Conservation (phyloP, 441 rosid genomes). For the Adansonia madagascariensis region DNA sequence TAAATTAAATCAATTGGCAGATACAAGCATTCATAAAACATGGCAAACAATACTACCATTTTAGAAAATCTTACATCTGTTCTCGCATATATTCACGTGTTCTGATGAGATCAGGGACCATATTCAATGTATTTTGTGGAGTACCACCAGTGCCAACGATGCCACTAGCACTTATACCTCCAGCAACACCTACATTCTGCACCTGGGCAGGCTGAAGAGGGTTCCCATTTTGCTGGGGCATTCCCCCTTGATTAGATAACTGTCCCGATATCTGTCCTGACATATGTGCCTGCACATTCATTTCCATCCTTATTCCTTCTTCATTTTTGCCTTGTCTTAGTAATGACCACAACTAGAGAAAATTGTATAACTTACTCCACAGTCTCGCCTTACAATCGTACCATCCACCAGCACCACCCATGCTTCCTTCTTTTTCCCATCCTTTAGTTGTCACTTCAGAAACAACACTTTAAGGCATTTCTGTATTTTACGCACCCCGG, state of each 20-base stretch:
- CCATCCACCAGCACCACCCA: constrained; percentile 36
- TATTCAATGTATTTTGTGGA: constrained; percentile 34
- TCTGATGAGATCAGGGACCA: constrained; percentile 48
- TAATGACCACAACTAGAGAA: constrained; percentile 35
- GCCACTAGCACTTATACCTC: constrained; percentile 34
- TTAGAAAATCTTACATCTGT: constrained; percentile 61
- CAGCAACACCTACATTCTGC: constrained; percentile 60
- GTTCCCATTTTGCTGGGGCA: constrained; percentile 81
- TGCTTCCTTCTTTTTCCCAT: constrained; percentile 26
- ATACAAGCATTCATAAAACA: background rate
- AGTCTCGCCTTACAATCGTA: constrained; percentile 28
- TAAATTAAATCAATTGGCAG: constrained; percentile 24
- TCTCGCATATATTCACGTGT: constrained; percentile 54
- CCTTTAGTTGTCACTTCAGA: constrained; percentile 16
- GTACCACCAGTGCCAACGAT: constrained; percentile 37
- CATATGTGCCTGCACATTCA: constrained; percentile 85
- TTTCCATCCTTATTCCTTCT: constrained; percentile 40
- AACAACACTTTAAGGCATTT: constrained; percentile 16
- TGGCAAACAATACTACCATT: constrained; percentile 8
- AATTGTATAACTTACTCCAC: constrained; percentile 40
- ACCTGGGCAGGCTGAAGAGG: constrained; percentile 55
- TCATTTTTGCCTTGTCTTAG: constrained; percentile 37
- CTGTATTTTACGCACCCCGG: background rate
- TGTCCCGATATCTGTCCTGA: constrained; percentile 82
- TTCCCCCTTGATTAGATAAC: constrained; percentile 68